phyloP scores from a whole-genome alignment of 495 filamentous ascomycete genomes.

The Penicillium ucsense region DNA sequence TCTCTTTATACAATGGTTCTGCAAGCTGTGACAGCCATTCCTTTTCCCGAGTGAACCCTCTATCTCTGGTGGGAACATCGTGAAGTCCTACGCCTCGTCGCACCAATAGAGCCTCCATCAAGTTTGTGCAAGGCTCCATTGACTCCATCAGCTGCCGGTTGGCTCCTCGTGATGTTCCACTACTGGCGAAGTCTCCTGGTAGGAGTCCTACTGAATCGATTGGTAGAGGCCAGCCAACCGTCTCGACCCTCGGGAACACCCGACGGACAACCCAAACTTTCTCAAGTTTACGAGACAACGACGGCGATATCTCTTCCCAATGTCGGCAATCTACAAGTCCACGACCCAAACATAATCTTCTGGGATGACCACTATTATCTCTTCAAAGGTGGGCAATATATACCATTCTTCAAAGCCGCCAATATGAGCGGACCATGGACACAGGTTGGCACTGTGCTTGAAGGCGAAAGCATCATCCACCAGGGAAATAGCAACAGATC shows the following conservation, averaged over 20 bases:
- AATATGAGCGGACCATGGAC: conserved; percentile 34
- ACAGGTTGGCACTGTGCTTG: conserved; percentile 28
- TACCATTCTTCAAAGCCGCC: conserved; percentile 24
- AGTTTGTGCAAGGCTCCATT: too few relatives aligned
- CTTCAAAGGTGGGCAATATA: conserved; percentile 25
- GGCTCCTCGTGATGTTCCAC: too few relatives aligned
- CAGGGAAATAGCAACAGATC: conserved; percentile 18
- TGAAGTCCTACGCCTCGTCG: too few relatives aligned
- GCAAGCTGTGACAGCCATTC: too few relatives aligned
- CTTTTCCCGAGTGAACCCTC: too few relatives aligned
- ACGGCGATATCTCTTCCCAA: conserved; percentile 25
- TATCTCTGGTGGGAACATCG: too few relatives aligned
- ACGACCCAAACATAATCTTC: conserved; percentile 33
- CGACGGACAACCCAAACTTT: neutral
- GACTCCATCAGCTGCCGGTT: too few relatives aligned
- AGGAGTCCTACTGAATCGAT: neutral
- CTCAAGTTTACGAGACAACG: conserved; percentile 22
- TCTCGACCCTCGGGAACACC: neutral
- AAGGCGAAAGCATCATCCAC: conserved; percentile 27
- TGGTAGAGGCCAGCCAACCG: conserved; percentile 9
- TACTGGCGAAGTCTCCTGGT: neutral
- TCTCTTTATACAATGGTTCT: too few relatives aligned
- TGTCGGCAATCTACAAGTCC: conserved; percentile 22
- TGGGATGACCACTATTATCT: conserved; percentile 28
- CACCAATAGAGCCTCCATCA: too few relatives aligned